phyloP scores from a whole-genome alignment of 352 stramenopile species.

The Globisporangium alternatum region DNA sequence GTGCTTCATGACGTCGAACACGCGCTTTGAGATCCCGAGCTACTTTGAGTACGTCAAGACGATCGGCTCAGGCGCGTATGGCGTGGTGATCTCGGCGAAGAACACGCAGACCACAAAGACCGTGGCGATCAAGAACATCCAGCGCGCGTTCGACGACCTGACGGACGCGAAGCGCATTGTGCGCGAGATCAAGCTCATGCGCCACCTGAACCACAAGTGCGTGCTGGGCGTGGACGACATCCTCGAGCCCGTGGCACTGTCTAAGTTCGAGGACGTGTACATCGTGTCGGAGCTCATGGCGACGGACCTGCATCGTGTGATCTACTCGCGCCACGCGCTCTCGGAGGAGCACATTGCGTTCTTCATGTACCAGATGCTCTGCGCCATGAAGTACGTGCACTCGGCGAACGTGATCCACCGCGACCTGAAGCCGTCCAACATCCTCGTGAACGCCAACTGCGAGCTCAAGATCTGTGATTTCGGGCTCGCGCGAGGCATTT shows the following conservation, averaged over 20 bases:
- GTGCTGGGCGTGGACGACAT: slow-evolving; percentile 82
- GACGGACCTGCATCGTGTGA: slow-evolving; percentile 88
- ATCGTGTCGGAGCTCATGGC: slow-evolving; percentile 91
- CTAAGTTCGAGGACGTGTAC: slow-evolving; percentile 88
- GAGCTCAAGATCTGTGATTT: slow-evolving; percentile 93
- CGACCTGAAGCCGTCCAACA: slow-evolving; percentile 97
- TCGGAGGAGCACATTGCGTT: slow-evolving; percentile 87
- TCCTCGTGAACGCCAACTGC: slow-evolving; percentile 94
- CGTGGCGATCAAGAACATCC: slow-evolving; percentile 94
- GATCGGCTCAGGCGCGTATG: slow-evolving; percentile 90
- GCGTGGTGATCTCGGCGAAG: slow-evolving; percentile 85
- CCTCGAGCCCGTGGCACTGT: slow-evolving; percentile 54
- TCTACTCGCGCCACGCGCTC: slow-evolving; percentile 85
- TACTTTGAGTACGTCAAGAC: slow-evolving; percentile 83
- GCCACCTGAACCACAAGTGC: slow-evolving; percentile 90
- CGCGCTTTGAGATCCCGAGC: slow-evolving; percentile 75
- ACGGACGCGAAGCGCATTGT: slow-evolving; percentile 99
- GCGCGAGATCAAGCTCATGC: slow-evolving; percentile 94
- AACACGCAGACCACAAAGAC: slow-evolving; percentile 40
- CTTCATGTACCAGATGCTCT: slow-evolving; percentile 91
- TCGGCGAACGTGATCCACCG: slow-evolving; percentile 93
- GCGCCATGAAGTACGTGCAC: slow-evolving; percentile 92
- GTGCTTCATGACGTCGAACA: slow-evolving; percentile 86
- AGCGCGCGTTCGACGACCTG: slow-evolving; percentile 94
- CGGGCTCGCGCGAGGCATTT: slow-evolving; percentile 83